Conservation (phyloP, 192 early-diverging fungal genomes). For the Backusella tuberculispora region DNA sequence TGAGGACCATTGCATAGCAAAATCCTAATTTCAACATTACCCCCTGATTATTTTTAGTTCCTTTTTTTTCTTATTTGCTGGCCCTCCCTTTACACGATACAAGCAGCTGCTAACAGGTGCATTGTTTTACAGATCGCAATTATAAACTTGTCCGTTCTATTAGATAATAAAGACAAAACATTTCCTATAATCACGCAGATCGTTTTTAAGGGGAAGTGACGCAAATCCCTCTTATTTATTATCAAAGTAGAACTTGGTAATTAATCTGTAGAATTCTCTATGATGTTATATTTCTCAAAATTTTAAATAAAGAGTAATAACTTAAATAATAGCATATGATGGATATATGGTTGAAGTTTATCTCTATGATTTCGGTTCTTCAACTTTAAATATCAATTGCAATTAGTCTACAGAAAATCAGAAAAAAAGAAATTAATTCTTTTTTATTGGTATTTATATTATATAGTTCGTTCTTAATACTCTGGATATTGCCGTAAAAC, state of each 20-base stretch:
- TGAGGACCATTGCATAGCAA: not conserved
- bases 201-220: slow-evolving; percentile 2
- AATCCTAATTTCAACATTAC: not conserved
- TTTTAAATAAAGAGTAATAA: no score
- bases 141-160: not conserved
- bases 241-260: not conserved
- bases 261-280: not conserved
- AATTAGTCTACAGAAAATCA: no score
- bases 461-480: no score
- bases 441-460: no score
- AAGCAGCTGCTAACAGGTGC: not conserved
- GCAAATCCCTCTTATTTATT: not conserved
- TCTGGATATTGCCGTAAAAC: no score
- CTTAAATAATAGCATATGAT: no score
- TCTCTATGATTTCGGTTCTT: no score
- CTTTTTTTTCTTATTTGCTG: not conserved
- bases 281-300: no score
- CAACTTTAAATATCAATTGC: no score
- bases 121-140: not conserved
- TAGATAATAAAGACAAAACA: not conserved
- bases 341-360: no score
- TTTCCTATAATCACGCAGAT: not conserved
- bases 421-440: no score
- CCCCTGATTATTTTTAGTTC: not conserved
- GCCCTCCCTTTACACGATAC: not conserved